Evolutionary conservation across 768 basidiomycete genomes (phyloP), one percentile per base, ranked within the genome.

Genomic region (Nidularia pulvinata): DNA sequence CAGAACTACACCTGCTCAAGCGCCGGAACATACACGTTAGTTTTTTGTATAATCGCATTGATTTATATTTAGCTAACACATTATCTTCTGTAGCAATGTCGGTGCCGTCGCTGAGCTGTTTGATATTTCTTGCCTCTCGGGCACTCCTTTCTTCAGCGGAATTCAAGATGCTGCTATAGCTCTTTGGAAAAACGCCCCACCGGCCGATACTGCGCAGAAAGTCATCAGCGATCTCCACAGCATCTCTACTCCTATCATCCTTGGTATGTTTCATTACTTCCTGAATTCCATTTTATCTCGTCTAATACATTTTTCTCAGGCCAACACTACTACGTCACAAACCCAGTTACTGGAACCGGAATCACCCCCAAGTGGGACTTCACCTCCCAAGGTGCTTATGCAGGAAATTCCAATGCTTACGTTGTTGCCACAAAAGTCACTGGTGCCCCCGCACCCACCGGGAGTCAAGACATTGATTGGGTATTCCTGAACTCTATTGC

Each of bases 1-100:
- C 82, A 83, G 61, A 83, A 83, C 62, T 85, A 83, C 63, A 83
- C 80, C 33, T 84, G 83, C 61, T 62, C 55, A 34, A 63, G 55
- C 44, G 66, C 70, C 45, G 80, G 70, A 51, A 76, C 72, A 53
- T 84, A 70, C 60, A 71, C 72, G 82, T 84, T 52, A 56, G 78
- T 61, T 13, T 25, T 47, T 52, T 42, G 25, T 48, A 49, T 22
- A 11, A 2, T 2, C 5, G 11, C 11, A 11, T 25, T 32, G 16
- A 14, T 39, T 30, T 16, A 19, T 36, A 46, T 14, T 30, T 55
- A 16, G 9, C 16, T 32, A 49, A 39, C 22, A 44, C 22, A 49
- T 44, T 0, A 6, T 14, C 16, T 10, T 52, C 13, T 48, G 19
- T 58, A 83, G 81, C 13, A 72, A 70, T 55, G 61, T 72, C 46